Base-by-base conservation (phyloP, 148 eudicot genomes). In the Nyssa sinensis region DNA sequence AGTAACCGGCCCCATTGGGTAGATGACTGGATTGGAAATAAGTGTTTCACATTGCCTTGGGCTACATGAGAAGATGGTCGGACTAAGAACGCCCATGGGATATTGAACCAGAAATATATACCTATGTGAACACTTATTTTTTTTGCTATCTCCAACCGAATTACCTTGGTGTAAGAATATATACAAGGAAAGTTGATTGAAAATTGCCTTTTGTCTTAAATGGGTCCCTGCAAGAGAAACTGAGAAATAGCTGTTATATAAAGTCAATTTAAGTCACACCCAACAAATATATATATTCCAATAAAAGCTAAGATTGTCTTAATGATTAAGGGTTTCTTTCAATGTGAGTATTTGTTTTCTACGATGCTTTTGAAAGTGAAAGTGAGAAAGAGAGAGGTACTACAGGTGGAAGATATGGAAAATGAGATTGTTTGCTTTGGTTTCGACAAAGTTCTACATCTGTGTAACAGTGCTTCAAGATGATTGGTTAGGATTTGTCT, bases 401-500 rank as follows among this genome's bases (percentile, higher is more conserved):
- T n/a, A n/a, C n/a, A n/a, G n/a, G n/a, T n/a, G 41, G 67, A 34
- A 12, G 31, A 24, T 0, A 61, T 32, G 39, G 73, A 74, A 53
- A 62, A 27, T 73, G 64, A 79, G 62, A 75, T 64, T 64, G 55
- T 44, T 62, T 17, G 58, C 71, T 58, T 75, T 65, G 83, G 69
- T 66, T 75, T 64, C 65, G 57, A 25, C 59, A 39, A 75, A 66
- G 37, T 58, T 47, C 69, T 23, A 33, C 8, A 67, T 37, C 57
- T 55, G 75, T 62, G 74, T 64, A 69, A 64, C 47, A 57, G 77
- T 44, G 17, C 7, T n/a, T 79, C 25, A 14, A 51, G 37, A 29
- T 44, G 53, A 80, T 11, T 80, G 59, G 67, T 29, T 39, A 29
- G 44, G 35, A 61, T 71, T 77, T 76, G 77, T 81, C 80, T 34